phyloP scores from a whole-genome alignment of 2,329 filamentous ascomycete genomes.

The Sordariomycetes sp. region DNA sequence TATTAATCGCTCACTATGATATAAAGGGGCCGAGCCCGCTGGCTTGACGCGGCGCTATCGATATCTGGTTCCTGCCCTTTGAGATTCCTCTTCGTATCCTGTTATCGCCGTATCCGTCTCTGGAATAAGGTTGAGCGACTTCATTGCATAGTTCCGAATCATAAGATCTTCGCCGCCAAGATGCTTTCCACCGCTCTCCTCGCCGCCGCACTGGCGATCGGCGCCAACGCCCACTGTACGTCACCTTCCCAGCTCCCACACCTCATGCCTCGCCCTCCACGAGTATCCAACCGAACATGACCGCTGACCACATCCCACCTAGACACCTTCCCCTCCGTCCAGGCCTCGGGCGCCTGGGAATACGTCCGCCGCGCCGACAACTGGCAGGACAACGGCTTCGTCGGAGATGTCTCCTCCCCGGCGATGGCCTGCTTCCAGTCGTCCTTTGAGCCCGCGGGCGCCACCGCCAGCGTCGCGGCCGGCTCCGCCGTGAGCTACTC shows the following conservation, averaged over 20 bases:
- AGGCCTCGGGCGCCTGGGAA: conserved; percentile 6
- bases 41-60: neutral
- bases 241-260: neutral
- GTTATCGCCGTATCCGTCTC: neutral
- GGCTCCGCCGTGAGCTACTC: conserved; percentile 27
- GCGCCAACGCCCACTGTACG: conserved; percentile 5
- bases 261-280: neutral
- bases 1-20: neutral
- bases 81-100: neutral
- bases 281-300: neutral
- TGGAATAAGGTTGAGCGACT: neutral
- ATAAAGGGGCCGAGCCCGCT: neutral
- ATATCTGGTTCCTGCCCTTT: neutral
- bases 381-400: conserved; percentile 13
- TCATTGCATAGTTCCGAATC: neutral
- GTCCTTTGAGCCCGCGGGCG: neutral
- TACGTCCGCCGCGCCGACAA: conserved; percentile 13
- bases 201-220: conserved; percentile 2
- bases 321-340: conserved; percentile 13
- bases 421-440: conserved; percentile 18
- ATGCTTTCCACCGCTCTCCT: neutral
- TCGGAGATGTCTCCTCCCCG: conserved; percentile 13
- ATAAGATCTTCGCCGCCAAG: neutral
- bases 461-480: conserved; percentile 18
- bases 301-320: neutral